Conservation (phyloP, 2,329 filamentous ascomycete genomes). For the Capronia epimyces region DNA sequence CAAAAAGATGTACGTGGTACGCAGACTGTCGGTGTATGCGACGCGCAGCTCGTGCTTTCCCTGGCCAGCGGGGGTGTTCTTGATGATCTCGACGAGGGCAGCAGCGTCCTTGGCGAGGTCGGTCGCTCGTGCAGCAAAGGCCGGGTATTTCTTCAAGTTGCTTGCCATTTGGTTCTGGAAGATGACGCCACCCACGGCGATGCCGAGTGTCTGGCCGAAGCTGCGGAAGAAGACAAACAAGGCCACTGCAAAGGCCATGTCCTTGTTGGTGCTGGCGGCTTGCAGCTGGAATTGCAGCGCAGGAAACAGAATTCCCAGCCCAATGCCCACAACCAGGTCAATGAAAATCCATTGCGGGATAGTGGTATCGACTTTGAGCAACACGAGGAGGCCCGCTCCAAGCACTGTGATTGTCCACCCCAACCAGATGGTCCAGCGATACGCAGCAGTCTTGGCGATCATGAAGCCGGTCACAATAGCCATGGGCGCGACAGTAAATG, state of each 20-base stretch:
- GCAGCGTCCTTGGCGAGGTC: constrained; percentile 55
- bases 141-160: constrained; percentile 46
- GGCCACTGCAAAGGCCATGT: constrained; percentile 57
- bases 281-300: constrained; percentile 60
- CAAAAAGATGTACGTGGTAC: constrained; percentile 54
- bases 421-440: constrained; percentile 55
- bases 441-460: constrained; percentile 53
- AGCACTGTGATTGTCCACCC: constrained; percentile 59
- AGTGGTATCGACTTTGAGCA: constrained; percentile 24
- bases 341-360: constrained; percentile 48
- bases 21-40: constrained; percentile 51
- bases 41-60: constrained; percentile 44
- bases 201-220: constrained; percentile 60
- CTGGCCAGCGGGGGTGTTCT: constrained; percentile 44
- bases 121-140: constrained; percentile 45
- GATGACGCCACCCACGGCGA: constrained; percentile 62
- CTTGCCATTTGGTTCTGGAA: constrained; percentile 61
- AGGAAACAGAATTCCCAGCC: constrained; percentile 61
- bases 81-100: constrained; percentile 55
- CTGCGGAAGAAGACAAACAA: constrained; percentile 64
- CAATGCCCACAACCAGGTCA: constrained; percentile 59
- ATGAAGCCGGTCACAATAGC: constrained; percentile 52
- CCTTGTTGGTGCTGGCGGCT: constrained; percentile 51
- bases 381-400: constrained; percentile 51
- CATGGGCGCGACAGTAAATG: constrained; percentile 59